Evolutionary conservation across 345 rosid species (phyloP), one percentile per base, ranked within the genome.

Genomic region (Psidium guajava): DNA sequence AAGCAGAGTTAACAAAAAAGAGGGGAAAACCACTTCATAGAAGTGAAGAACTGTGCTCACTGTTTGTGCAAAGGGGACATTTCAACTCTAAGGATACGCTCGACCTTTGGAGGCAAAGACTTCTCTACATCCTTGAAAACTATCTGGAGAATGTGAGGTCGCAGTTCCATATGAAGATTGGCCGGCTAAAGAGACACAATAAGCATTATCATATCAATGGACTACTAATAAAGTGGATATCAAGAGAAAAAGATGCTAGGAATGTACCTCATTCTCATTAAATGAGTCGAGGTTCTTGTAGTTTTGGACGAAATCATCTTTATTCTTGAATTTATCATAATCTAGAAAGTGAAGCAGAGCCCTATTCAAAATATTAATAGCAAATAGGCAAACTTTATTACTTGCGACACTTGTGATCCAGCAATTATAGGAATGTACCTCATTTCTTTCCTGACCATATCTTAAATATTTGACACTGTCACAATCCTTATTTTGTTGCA

Each of bases 1-100:
- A 55, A 50, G 47, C 47, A 32, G 77, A 32, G 20, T 18, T 9
- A 32, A 69, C 77, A 32, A 86, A 83, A 50, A 52, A 83, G 42
- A 44, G 15, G 51, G 58, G 57, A 82, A 47, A 11, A 21, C 24
- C 52, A 32, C 27, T 83, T 52, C 21, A 56, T 56, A 87, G 24
- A 84, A 88, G 50, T 24, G 52, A 82, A 58, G 81, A 44, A 44
- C 32, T 53, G 58, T 83, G 85, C 95, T 91, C 88, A 98, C 99
- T 96, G 99, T 89, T 96, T 98, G 89, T 98, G 99, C 85, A 98
- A 95, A 86, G 99, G 99, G 80, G 99, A 98, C 99, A 98, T 98
- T 91, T 98, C 99, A 87, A 98, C 98, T 92, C 99, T 94, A 89
- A 98, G 93, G 85, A 98, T 96, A 61, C 99, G 97, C 93, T 98